Evolutionary conservation across 2,329 filamentous ascomycete genomes (phyloP).

Genomic region (Mollisia scopiformis): DNA sequence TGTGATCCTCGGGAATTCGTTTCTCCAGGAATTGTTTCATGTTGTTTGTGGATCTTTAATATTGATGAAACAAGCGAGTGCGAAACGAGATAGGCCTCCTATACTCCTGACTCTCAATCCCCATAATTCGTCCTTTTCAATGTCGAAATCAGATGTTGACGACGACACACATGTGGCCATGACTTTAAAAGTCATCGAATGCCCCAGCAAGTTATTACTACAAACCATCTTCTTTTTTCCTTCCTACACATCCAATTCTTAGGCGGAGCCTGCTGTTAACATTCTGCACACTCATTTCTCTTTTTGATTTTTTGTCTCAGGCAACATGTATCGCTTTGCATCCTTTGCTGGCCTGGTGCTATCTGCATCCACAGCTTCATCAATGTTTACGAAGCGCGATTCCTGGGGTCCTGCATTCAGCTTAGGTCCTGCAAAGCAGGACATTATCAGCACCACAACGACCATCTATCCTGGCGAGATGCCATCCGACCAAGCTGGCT

Average conservation of each 20-base stretch:
- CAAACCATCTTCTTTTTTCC: background rate
- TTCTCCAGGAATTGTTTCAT: background rate
- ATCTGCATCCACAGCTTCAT: constrained; percentile 1
- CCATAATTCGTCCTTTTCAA: background rate
- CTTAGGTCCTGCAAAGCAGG: constrained; percentile 26
- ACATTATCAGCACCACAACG: constrained; percentile 28
- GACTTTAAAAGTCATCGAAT: background rate
- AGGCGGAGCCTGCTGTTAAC: background rate
- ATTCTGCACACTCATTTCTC: background rate
- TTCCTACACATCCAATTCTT: background rate
- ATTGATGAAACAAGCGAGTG: background rate
- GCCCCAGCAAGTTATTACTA: background rate
- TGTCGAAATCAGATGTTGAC: background rate
- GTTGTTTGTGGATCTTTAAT: background rate
- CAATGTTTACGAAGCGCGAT: constrained; percentile 16
- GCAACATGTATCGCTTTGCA: background rate
- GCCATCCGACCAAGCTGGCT: constrained; percentile 29
- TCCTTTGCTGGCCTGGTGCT: background rate
- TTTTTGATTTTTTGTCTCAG: background rate
- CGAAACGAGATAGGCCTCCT: background rate
- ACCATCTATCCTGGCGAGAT: constrained; percentile 34
- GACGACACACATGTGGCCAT: background rate
- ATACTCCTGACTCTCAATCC: background rate
- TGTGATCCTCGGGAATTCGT: background rate
- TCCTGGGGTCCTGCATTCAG: constrained; percentile 30